Percentiles rank a stretch among this genome's conserved stretches.
These are phyloP conservation scores for Volvariella volvacea DNA, from an alignment of 1,284 basidiomycete species.

Conservation along the genomic window DNA sequence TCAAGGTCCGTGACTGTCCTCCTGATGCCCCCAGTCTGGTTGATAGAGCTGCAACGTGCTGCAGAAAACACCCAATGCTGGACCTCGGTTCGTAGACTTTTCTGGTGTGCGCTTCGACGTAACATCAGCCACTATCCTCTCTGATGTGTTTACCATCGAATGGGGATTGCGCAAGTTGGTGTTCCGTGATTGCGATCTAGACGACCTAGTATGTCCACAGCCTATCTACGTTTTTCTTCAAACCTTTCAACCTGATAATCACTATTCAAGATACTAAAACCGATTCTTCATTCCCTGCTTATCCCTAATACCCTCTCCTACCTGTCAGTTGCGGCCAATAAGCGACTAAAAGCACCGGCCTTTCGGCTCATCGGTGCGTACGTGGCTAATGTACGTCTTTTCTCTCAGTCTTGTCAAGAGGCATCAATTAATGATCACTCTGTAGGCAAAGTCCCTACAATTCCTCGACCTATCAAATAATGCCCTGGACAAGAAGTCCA, in stretches of 20 bases:
- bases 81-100: slow-evolving; percentile 68
- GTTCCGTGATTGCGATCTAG: slow-evolving; percentile 75
- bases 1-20: slow-evolving; percentile 49
- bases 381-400: slow-evolving; percentile 49
- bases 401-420: background rate
- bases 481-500: slow-evolving; percentile 73
- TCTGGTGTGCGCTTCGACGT: slow-evolving; percentile 71
- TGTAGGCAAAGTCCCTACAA: slow-evolving; percentile 64
- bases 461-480: slow-evolving; percentile 92
- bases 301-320: slow-evolving; percentile 80
- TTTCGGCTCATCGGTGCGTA: slow-evolving; percentile 84
- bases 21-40: slow-evolving; percentile 12
- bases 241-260: slow-evolving; percentile 9
- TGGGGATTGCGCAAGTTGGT: slow-evolving; percentile 83
- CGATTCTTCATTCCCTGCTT: slow-evolving; percentile 85
- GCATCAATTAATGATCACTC: background rate
- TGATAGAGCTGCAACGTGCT: background rate
- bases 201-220: slow-evolving; percentile 58
- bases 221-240: slow-evolving; percentile 2
- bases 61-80: slow-evolving; percentile 45
- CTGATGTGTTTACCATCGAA: slow-evolving; percentile 85
- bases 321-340: slow-evolving; percentile 84
- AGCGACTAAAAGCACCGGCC: slow-evolving; percentile 69
- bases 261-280: slow-evolving; percentile 66
- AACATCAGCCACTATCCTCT: slow-evolving; percentile 70